These are phyloP conservation scores for Firmiana major DNA, from an alignment of 345 rosid species.

Conservation along the genomic window DNA sequence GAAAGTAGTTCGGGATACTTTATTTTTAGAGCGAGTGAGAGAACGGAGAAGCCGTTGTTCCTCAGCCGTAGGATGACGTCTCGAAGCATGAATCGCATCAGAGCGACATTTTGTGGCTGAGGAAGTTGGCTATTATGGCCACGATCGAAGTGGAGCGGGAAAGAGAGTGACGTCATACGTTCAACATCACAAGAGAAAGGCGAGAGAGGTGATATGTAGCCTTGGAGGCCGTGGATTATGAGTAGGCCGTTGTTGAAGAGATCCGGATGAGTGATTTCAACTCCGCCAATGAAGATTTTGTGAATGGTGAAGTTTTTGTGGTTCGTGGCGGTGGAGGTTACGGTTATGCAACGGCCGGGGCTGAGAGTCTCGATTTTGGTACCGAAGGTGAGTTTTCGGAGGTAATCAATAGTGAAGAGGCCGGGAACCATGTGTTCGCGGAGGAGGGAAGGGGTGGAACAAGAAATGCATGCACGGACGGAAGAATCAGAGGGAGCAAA, in stretches of 20 bases:
- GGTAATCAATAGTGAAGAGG: slow-evolving; percentile 52
- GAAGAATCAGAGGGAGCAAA: slow-evolving; percentile 64
- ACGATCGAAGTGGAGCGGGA: slow-evolving; percentile 29
- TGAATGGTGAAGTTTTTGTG: slow-evolving; percentile 24
- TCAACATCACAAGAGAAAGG: slow-evolving; percentile 62
- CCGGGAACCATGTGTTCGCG: slow-evolving; percentile 69
- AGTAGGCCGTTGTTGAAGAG: slow-evolving; percentile 59
- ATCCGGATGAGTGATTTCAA: slow-evolving; percentile 59
- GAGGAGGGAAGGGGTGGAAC: slow-evolving; percentile 47
- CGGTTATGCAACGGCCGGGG: slow-evolving; percentile 59
- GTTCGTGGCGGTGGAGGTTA: slow-evolving; percentile 31
- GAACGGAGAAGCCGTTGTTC: slow-evolving; percentile 52
- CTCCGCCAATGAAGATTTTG: slow-evolving; percentile 53
- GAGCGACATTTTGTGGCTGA: slow-evolving; percentile 18
- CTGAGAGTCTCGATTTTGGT: slow-evolving; percentile 55
- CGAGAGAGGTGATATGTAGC: slow-evolving; percentile 57
- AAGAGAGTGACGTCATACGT: slow-evolving; percentile 37
- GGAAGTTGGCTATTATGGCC: slow-evolving; percentile 5
- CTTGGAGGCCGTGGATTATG: slow-evolving; percentile 58
- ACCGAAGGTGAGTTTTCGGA: slow-evolving; percentile 50
- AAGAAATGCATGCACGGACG: slow-evolving; percentile 42
- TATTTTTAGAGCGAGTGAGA: slow-evolving; percentile 51
- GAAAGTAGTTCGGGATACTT: slow-evolving; percentile 47
- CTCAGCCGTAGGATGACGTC: slow-evolving; percentile 59
- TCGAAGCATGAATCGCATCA: slow-evolving; percentile 60